Percentiles rank a stretch among this genome's conserved stretches.
Evolutionary conservation across 2,329 filamentous ascomycete species (phyloP).

Genomic region (Sporothrix schenckii): DNA sequence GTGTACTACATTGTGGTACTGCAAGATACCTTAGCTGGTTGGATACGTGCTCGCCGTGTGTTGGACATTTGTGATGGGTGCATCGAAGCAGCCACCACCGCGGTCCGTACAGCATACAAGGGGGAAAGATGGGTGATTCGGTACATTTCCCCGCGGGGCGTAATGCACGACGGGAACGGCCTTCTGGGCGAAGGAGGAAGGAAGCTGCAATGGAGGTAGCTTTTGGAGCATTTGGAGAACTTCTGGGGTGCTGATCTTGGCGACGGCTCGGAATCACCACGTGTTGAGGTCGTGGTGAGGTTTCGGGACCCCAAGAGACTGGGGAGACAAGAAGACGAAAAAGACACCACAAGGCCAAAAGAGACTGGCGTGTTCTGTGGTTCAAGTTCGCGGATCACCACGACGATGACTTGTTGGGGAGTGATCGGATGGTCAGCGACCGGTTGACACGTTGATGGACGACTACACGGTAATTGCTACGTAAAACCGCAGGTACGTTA

Average conservation of each 20-base stretch:
- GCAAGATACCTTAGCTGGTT: no score
- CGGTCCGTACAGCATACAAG: background rate
- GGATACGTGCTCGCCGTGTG: no score
- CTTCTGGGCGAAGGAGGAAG: background rate
- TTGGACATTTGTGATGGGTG: background rate
- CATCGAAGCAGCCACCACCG: background rate
- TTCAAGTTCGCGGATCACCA: background rate
- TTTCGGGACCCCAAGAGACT: background rate
- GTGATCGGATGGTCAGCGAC: no score
- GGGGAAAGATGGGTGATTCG: background rate
- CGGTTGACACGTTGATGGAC: no score
- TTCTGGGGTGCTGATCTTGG: background rate
- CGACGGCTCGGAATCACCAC: slow-evolving; percentile 6
- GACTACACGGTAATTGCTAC: no score
- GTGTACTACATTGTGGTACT: background rate
- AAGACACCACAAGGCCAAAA: background rate
- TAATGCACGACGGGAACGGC: no score
- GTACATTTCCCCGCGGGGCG: no score
- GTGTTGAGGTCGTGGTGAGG: slow-evolving; percentile 5
- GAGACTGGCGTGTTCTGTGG: background rate
- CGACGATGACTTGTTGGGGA: background rate
- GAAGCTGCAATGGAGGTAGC: background rate
- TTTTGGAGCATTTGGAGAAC: background rate
- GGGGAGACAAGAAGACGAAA: background rate
- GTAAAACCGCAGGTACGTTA: no score